phyloP scores from a whole-genome alignment of 1,284 basidiomycete species.

The Neolentinus lepideus region DNA sequence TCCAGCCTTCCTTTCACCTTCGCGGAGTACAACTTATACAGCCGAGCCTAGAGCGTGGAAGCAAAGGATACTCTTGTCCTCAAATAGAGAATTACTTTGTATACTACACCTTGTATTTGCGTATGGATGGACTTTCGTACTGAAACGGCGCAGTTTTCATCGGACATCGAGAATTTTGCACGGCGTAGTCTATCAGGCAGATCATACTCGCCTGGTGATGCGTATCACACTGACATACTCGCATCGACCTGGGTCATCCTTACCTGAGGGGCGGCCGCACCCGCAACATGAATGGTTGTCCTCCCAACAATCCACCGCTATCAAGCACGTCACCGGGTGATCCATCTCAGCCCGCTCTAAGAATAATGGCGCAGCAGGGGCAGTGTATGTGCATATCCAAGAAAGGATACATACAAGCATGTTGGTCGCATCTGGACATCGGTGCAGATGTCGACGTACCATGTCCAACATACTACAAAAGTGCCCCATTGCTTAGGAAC shows the following conservation, averaged over 20 bases:
- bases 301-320: too few species aligned
- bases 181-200: neutral
- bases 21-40: neutral
- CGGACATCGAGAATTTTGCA: neutral
- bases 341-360: neutral
- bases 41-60: neutral
- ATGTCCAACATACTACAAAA: too few species aligned
- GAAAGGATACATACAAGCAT: too few species aligned
- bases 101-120: neutral
- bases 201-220: neutral
- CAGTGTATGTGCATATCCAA: too few species aligned
- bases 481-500: too few species aligned
- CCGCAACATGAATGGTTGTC: too few species aligned
- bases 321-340: too few species aligned
- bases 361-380: too few species aligned
- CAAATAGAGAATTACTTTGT: neutral
- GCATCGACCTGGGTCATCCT: neutral
- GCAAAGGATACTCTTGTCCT: neutral
- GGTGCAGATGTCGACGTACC: too few species aligned
- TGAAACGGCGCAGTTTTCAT: too few species aligned
- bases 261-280: too few species aligned
- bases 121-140: neutral
- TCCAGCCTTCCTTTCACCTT: neutral
- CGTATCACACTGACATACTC: neutral
- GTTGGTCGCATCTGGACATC: too few species aligned